Conservation (phyloP, 768 basidiomycete genomes). For the Termitomyces sp. region DNA sequence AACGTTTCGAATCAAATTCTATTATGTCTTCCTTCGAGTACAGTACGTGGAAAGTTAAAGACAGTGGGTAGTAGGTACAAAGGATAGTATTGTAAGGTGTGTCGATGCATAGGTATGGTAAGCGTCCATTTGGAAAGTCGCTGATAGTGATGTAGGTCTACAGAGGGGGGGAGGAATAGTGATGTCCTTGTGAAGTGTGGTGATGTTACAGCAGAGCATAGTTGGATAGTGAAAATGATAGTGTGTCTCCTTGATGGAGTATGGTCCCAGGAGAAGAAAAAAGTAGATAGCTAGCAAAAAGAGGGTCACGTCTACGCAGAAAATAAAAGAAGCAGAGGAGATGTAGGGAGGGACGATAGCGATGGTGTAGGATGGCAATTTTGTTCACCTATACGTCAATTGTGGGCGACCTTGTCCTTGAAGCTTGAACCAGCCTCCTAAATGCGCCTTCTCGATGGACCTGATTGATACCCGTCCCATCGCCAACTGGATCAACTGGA, state of each 20-base stretch:
- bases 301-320: constrained; percentile 1
- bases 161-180: neutral
- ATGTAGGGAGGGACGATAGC: constrained; percentile 8
- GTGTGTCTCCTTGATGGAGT: constrained; percentile 7
- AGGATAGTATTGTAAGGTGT: constrained; percentile 8
- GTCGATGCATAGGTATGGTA: neutral
- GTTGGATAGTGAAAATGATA: constrained; percentile 18
- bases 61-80: constrained; percentile 14
- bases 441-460: constrained; percentile 23
- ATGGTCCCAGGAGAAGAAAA: constrained; percentile 5
- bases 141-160: constrained; percentile 8
- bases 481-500: constrained; percentile 9
- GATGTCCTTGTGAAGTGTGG: neutral
- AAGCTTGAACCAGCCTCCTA: constrained; percentile 25
- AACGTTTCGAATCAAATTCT: neutral
- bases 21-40: constrained; percentile 2
- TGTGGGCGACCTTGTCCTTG: constrained; percentile 17
- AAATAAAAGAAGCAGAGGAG: constrained; percentile 9
- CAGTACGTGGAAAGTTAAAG: constrained; percentile 6
- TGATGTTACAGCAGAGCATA: constrained; percentile 14
- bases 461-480: constrained; percentile 14
- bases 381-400: constrained; percentile 11
- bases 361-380: neutral
- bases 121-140: constrained; percentile 2
- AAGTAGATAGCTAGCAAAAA: constrained; percentile 21